Percentiles rank a stretch among this genome's conserved stretches.
These are phyloP conservation scores for Chenopodium suecicum DNA, from an alignment of 148 eudicot species.

Conservation along the genomic window DNA sequence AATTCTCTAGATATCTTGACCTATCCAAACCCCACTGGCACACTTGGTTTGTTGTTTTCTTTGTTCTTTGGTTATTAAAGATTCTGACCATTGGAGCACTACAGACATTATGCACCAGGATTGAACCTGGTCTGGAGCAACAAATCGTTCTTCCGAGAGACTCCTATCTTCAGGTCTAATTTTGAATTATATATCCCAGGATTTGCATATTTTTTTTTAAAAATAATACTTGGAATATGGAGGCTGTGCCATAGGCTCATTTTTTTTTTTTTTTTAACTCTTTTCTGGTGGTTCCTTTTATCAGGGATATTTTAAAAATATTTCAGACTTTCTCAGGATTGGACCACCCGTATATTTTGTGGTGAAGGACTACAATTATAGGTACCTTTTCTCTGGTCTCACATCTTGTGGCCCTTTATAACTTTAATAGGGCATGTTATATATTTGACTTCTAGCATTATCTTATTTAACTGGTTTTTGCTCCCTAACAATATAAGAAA, in stretches of 20 bases:
- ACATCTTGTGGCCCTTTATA: neutral
- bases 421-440: no score
- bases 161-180: conserved; percentile 92
- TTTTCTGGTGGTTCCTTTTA: conserved; percentile 7
- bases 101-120: conserved; percentile 95
- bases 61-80: neutral
- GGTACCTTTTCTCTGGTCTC: conserved; percentile 39
- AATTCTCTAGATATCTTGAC: neutral
- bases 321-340: conserved; percentile 73
- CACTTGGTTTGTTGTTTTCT: neutral
- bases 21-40: neutral
- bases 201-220: neutral
- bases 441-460: no score
- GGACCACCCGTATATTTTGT: conserved; percentile 96
- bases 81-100: conserved; percentile 17
- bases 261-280: neutral
- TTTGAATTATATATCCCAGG: neutral
- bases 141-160: conserved; percentile 97
- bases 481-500: no score
- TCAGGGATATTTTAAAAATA: conserved; percentile 83
- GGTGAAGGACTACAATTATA: conserved; percentile 78
- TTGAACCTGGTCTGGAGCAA: conserved; percentile 97
- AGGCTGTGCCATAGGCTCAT: conserved; percentile 12
- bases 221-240: neutral
- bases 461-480: no score